Evolutionary conservation across 371 early-diverging fungal genomes (phyloP).

Genomic region (Circinella minor): DNA sequence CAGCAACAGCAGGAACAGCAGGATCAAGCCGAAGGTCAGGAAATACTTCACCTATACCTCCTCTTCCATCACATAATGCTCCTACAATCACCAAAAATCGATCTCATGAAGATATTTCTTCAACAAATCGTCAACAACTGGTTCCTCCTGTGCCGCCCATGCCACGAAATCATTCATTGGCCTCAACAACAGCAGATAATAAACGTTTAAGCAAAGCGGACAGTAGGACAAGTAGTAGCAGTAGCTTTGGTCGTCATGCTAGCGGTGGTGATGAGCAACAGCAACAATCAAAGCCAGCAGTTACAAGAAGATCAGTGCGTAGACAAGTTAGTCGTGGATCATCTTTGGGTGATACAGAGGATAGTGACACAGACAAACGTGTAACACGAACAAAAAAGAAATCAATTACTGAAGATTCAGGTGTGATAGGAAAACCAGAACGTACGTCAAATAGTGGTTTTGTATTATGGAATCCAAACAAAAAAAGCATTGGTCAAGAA

Average conservation of each 20-base stretch:
- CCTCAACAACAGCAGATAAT: neutral
- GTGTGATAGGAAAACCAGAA: neutral
- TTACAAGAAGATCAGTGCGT: slow-evolving; percentile 5
- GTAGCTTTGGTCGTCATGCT: slow-evolving; percentile 11
- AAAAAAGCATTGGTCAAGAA: too few relatives aligned
- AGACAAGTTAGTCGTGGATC: slow-evolving; percentile 15
- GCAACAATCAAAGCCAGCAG: neutral
- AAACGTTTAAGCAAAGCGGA: slow-evolving; percentile 5
- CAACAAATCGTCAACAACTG: neutral
- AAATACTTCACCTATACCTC: neutral
- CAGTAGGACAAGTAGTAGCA: slow-evolving; percentile 20
- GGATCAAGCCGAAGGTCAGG: neutral
- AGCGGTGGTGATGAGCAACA: slow-evolving; percentile 14
- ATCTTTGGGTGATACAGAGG: slow-evolving; percentile 18
- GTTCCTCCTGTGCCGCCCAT: slow-evolving; percentile 27
- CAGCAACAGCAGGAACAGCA: too few relatives aligned
- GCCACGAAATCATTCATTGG: slow-evolving; percentile 19
- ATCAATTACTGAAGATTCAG: slow-evolving; percentile 2
- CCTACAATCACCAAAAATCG: neutral
- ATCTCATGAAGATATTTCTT: neutral
- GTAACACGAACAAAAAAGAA: slow-evolving; percentile 7
- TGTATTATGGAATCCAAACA: slow-evolving; percentile 6
- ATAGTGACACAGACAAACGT: slow-evolving; percentile 9
- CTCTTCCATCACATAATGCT: neutral
- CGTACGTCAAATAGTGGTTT: neutral